Conservation (phyloP, 768 basidiomycete species). For the Suillus variegatus region DNA sequence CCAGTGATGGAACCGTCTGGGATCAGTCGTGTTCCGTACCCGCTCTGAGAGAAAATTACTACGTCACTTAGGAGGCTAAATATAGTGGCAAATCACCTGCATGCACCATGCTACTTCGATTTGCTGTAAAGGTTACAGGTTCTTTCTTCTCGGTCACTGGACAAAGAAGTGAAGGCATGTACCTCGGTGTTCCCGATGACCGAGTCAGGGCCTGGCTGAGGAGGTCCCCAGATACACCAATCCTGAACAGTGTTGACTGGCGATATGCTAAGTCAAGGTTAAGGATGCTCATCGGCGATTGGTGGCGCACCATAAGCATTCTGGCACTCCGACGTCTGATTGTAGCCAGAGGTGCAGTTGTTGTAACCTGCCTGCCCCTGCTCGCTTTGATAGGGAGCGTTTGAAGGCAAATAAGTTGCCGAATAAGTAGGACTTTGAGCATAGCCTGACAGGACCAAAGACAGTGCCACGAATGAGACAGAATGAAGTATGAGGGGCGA, state of each 20-base stretch:
- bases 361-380: slow-evolving; percentile 66
- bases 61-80: background rate
- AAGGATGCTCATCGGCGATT: slow-evolving; percentile 1
- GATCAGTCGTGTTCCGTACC: slow-evolving; percentile 66
- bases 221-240: slow-evolving; percentile 55
- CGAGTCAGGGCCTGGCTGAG: slow-evolving; percentile 49
- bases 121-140: slow-evolving; percentile 31
- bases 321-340: slow-evolving; percentile 66
- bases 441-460: slow-evolving; percentile 18
- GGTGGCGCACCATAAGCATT: slow-evolving; percentile 53
- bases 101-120: slow-evolving; percentile 57
- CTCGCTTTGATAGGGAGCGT: slow-evolving; percentile 49
- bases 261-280: slow-evolving; percentile 1
- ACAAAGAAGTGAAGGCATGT: slow-evolving; percentile 16
- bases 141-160: slow-evolving; percentile 13
- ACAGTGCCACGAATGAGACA: slow-evolving; percentile 22
- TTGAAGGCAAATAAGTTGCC: slow-evolving; percentile 51
- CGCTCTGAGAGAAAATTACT: slow-evolving; percentile 37
- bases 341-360: slow-evolving; percentile 57
- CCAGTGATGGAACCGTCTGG: slow-evolving; percentile 71
- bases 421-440: slow-evolving; percentile 31
- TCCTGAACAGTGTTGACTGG: slow-evolving; percentile 59
- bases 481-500: slow-evolving; percentile 21
- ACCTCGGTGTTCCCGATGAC: slow-evolving; percentile 67
- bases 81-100: slow-evolving; percentile 31